phyloP scores from a whole-genome alignment of 768 basidiomycete species.

The Macrolepiota dolichaula region DNA sequence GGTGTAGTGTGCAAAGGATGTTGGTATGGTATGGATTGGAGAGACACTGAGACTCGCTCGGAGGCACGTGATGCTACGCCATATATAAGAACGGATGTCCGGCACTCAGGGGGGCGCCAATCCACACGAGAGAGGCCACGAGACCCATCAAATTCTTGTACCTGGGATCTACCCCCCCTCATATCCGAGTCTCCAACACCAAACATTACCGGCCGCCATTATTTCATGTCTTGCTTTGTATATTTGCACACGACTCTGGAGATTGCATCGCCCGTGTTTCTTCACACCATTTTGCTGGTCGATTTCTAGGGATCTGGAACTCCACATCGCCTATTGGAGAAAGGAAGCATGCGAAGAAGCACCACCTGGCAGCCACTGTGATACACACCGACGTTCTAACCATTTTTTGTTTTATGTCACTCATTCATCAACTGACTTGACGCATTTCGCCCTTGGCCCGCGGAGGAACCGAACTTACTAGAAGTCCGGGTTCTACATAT shows the following conservation, averaged over 20 bases:
- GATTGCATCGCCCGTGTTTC: not conserved
- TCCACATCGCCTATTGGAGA: not conserved
- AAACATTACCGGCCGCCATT: too few relatives aligned
- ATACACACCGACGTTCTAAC: not conserved
- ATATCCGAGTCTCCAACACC: too few relatives aligned
- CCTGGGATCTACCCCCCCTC: conserved; percentile 2
- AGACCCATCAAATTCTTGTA: conserved; percentile 4
- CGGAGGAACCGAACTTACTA: not conserved
- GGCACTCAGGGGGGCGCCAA: not conserved
- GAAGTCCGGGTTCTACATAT: not conserved
- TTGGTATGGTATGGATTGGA: conserved; percentile 3
- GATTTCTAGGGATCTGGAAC: not conserved
- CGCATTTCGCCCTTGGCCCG: not conserved
- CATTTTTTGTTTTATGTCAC: not conserved
- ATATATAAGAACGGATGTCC: conserved; percentile 9
- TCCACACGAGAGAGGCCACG: not conserved
- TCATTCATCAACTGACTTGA: not conserved
- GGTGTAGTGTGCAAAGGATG: conserved; percentile 19
- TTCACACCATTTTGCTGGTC: not conserved
- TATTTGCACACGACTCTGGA: too few relatives aligned
- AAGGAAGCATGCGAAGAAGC: not conserved
- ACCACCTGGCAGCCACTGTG: not conserved
- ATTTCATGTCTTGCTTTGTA: too few relatives aligned
- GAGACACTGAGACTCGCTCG: conserved; percentile 19
- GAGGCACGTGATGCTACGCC: conserved; percentile 27